Percentiles rank a stretch among this genome's conserved stretches.
Evolutionary conservation across 2,329 filamentous ascomycete species (phyloP).

Genomic region (Pseudogymnoascus sp.): DNA sequence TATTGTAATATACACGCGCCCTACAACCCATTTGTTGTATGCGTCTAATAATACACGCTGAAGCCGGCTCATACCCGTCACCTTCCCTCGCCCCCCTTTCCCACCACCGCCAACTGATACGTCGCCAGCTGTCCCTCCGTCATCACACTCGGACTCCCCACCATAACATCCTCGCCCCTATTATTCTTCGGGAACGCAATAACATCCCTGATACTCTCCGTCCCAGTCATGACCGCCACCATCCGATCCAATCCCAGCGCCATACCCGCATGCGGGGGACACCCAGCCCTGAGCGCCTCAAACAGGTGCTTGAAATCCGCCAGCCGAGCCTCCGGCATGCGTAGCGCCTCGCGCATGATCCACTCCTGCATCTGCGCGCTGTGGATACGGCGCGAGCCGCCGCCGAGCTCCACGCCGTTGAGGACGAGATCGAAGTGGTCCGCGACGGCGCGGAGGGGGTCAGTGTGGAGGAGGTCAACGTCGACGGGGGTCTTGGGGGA

Average conservation of each 20-base stretch:
- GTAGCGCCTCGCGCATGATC: conserved; percentile 73
- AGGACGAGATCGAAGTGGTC: conserved; percentile 95
- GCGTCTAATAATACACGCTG: neutral
- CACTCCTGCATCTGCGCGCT: conserved; percentile 73
- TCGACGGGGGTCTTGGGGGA: conserved; percentile 67
- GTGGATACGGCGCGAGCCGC: conserved; percentile 89
- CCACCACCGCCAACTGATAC: conserved; percentile 20
- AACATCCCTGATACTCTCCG: conserved; percentile 75
- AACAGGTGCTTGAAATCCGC: conserved; percentile 78
- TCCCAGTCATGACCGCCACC: conserved; percentile 68
- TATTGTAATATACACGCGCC: neutral
- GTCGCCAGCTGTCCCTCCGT: conserved; percentile 39
- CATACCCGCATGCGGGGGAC: conserved; percentile 90
- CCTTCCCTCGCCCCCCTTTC: neutral
- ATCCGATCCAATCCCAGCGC: conserved; percentile 88
- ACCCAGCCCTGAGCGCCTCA: conserved; percentile 72
- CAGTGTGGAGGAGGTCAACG: conserved; percentile 61
- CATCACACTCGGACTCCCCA: conserved; percentile 65
- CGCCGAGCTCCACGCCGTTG: conserved; percentile 90
- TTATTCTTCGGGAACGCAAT: conserved; percentile 96
- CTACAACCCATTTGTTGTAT: neutral
- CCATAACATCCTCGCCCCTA: conserved; percentile 77
- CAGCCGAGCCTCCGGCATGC: conserved; percentile 49
- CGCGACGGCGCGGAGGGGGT: conserved; percentile 65
- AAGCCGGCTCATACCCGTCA: neutral